Conservation (phyloP, 2,329 filamentous ascomycete genomes). For the Talaromyces sp. region DNA sequence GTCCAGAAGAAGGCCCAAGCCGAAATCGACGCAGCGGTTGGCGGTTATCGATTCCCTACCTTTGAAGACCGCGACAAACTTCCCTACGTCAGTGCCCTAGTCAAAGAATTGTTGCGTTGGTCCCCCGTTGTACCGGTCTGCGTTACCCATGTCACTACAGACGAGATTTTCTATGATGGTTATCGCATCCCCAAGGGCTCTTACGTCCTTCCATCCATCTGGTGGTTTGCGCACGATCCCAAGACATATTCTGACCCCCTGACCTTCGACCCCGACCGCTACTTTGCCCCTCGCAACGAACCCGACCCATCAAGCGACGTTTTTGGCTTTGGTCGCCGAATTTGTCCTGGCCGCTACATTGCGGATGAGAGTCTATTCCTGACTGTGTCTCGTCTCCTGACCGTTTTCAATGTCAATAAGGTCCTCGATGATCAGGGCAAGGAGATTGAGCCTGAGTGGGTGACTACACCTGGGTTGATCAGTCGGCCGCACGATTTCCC, state of each 20-base stretch:
- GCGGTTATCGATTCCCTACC: slow-evolving; percentile 26
- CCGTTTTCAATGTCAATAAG: slow-evolving; percentile 48
- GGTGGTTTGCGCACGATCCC: slow-evolving; percentile 41
- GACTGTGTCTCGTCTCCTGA: slow-evolving; percentile 43
- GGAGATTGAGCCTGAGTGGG: slow-evolving; percentile 32
- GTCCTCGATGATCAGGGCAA: slow-evolving; percentile 33
- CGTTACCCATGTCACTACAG: slow-evolving; percentile 21
- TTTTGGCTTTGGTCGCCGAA: slow-evolving; percentile 42
- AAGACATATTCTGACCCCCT: slow-evolving; percentile 33
- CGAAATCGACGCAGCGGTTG: slow-evolving; percentile 34
- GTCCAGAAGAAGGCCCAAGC: slow-evolving; percentile 51
- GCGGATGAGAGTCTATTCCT: slow-evolving; percentile 43
- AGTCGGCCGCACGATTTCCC: slow-evolving; percentile 38
- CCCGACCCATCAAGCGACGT: slow-evolving; percentile 30
- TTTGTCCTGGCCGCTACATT: slow-evolving; percentile 41
- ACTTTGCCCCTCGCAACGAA: slow-evolving; percentile 35
- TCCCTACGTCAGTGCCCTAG: slow-evolving; percentile 28
- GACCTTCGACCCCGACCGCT: slow-evolving; percentile 45
- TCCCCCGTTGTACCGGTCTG: slow-evolving; percentile 23
- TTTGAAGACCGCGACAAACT: slow-evolving; percentile 34
- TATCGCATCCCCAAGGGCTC: slow-evolving; percentile 29
- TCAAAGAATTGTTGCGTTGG: slow-evolving; percentile 31
- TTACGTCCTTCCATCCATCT: slow-evolving; percentile 29
- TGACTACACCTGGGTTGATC: slow-evolving; percentile 35
- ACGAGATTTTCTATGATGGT: slow-evolving; percentile 21